phyloP scores from a whole-genome alignment of 2,329 filamentous ascomycete genomes.

The Alternaria dauci region DNA sequence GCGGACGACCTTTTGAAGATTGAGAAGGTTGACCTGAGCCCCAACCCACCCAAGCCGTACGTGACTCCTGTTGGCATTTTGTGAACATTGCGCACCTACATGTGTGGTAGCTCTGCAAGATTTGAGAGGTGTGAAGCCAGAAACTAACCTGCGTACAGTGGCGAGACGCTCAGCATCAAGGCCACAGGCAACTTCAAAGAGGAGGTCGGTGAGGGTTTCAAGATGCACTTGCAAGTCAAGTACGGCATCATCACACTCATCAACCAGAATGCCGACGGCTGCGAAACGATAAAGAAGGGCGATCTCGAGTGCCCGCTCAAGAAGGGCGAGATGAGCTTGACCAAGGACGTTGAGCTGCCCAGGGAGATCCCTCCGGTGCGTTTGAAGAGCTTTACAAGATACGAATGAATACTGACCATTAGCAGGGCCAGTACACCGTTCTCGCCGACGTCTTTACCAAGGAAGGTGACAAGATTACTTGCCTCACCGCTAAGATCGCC shows the following conservation, averaged over 20 bases:
- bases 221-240: conserved; percentile 85
- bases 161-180: conserved; percentile 77
- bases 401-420: conserved; percentile 19
- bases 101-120: neutral
- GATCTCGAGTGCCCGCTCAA: conserved; percentile 89
- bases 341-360: conserved; percentile 85
- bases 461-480: conserved; percentile 80
- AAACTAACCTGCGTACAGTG: conserved; percentile 62
- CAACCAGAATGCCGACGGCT: conserved; percentile 81
- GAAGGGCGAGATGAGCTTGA: conserved; percentile 75
- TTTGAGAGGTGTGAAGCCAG: neutral
- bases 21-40: conserved; percentile 78
- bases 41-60: conserved; percentile 89
- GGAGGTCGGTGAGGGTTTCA: conserved; percentile 78
- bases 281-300: conserved; percentile 87
- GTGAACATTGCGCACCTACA: neutral
- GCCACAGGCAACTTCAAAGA: conserved; percentile 79
- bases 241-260: conserved; percentile 93
- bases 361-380: conserved; percentile 87
- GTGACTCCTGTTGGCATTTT: conserved; percentile 49
- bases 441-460: conserved; percentile 82
- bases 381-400: conserved; percentile 26
- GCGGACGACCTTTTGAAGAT: conserved; percentile 76
- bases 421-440: conserved; percentile 87
- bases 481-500: conserved; percentile 76